Conservation (phyloP, 768 basidiomycete species). For the Lactarius hengduanensis region DNA sequence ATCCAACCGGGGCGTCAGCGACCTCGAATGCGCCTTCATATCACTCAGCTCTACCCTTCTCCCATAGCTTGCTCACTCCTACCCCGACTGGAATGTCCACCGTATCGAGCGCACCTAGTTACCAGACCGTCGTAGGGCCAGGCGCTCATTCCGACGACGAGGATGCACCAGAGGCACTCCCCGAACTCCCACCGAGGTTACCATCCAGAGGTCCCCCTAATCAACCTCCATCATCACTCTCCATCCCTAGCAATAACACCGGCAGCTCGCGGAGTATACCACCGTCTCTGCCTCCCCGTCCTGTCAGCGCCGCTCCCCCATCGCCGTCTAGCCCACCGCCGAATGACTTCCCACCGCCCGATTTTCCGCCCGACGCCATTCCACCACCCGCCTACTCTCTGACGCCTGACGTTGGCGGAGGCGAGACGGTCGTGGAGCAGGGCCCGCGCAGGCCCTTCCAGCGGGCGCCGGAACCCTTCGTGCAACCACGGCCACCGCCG, state of each 20-base stretch:
- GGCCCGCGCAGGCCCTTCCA: slow-evolving; percentile 68
- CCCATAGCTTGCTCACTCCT: background rate
- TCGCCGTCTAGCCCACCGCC: background rate
- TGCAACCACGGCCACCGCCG: slow-evolving; percentile 12
- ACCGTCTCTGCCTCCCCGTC: slow-evolving; percentile 15
- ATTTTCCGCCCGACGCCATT: slow-evolving; percentile 28
- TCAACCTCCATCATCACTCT: background rate
- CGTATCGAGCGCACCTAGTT: slow-evolving; percentile 6
- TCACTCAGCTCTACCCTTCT: background rate
- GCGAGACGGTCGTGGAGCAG: slow-evolving; percentile 60
- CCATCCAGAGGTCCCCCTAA: background rate
- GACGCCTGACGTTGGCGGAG: slow-evolving; percentile 48
- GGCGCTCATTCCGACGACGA: slow-evolving; percentile 11
- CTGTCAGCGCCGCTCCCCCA: background rate
- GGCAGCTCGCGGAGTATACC: background rate
- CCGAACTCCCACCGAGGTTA: slow-evolving; percentile 12
- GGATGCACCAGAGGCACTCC: slow-evolving; percentile 10
- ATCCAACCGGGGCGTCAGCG: slow-evolving; percentile 15
- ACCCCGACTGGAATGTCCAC: slow-evolving; percentile 7
- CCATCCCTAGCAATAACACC: background rate
- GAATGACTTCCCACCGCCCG: background rate
- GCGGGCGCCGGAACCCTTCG: slow-evolving; percentile 33
- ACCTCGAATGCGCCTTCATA: slow-evolving; percentile 6
- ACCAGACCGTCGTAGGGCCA: background rate
- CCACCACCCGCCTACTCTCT: slow-evolving; percentile 71